Conservation (phyloP, 148 eudicot species). For the Arctostaphylos glauca region DNA sequence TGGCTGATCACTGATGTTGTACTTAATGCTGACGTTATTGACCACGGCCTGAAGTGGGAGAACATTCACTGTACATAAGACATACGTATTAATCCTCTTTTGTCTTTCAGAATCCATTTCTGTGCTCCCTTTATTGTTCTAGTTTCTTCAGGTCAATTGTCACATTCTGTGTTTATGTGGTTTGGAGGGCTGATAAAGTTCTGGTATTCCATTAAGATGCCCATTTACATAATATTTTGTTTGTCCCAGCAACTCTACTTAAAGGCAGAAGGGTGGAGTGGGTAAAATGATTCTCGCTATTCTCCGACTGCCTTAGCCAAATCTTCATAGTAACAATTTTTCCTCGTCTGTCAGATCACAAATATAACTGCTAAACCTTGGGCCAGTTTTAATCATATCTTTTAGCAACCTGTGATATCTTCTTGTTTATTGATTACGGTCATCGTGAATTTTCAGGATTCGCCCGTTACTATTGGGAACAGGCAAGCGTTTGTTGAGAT, state of each 20-base stretch:
- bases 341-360: neutral
- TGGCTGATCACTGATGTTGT: conserved; percentile 2
- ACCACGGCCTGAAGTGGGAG: neutral
- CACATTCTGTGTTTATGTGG: neutral
- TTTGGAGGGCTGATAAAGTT: neutral
- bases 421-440: neutral
- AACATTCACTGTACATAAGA: neutral
- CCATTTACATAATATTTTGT: neutral
- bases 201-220: neutral
- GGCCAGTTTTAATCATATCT: neutral
- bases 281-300: neutral
- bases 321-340: neutral
- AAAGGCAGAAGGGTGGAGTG: neutral
- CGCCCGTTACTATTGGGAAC: conserved; percentile 39
- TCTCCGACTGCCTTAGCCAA: neutral
- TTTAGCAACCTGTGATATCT: no score
- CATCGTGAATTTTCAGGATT: conserved; percentile 31
- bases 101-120: neutral
- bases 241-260: neutral
- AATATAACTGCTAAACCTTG: neutral
- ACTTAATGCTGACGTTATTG: neutral
- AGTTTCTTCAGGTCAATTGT: neutral
- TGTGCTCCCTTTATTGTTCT: neutral
- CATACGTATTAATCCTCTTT: neutral
- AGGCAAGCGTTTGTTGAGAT: conserved; percentile 49